Evolutionary conservation across 805 yeast species (phyloP).

Genomic region (Ascoidea asiatica): DNA sequence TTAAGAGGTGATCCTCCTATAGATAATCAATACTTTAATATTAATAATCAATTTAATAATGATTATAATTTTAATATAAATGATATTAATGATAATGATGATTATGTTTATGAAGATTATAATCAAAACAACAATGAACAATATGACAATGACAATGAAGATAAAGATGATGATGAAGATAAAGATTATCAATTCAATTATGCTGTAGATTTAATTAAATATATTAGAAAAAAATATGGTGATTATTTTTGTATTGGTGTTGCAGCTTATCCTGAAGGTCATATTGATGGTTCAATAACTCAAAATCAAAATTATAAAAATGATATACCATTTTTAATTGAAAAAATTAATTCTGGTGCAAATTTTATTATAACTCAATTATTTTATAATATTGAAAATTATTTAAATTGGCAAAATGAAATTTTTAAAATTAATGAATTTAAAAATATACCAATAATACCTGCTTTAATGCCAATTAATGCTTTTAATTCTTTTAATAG

Average conservation of each 20-base stretch:
- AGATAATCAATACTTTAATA: too few relatives aligned
- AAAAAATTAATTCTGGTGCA: conserved; percentile 89
- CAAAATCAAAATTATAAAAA: conserved; percentile 40
- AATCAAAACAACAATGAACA: neutral
- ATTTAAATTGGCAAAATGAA: conserved; percentile 45
- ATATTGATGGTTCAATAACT: conserved; percentile 71
- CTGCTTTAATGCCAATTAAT: conserved; percentile 88
- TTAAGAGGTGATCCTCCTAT: conserved; percentile 94
- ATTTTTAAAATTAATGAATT: conserved; percentile 24
- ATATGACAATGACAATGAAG: neutral
- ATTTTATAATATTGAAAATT: conserved; percentile 78
- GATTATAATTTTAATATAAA: neutral
- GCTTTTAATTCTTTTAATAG: conserved; percentile 72
- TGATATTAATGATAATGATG: conserved; percentile 8
- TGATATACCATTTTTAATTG: conserved; percentile 71
- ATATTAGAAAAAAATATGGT: conserved; percentile 58
- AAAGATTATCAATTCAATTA: conserved; percentile 46
- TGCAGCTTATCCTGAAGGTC: conserved; percentile 98
- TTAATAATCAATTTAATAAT: conserved; percentile 28
- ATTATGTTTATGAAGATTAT: conserved; percentile 27
- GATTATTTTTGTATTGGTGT: conserved; percentile 89
- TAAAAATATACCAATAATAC: conserved; percentile 35
- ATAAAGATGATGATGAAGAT: conserved; percentile 13
- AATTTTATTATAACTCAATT: conserved; percentile 86
- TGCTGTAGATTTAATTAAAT: conserved; percentile 79